These are phyloP conservation scores for Sarocladium brachiariae DNA, from an alignment of 2,329 filamentous ascomycete species.

Conservation along the genomic window DNA sequence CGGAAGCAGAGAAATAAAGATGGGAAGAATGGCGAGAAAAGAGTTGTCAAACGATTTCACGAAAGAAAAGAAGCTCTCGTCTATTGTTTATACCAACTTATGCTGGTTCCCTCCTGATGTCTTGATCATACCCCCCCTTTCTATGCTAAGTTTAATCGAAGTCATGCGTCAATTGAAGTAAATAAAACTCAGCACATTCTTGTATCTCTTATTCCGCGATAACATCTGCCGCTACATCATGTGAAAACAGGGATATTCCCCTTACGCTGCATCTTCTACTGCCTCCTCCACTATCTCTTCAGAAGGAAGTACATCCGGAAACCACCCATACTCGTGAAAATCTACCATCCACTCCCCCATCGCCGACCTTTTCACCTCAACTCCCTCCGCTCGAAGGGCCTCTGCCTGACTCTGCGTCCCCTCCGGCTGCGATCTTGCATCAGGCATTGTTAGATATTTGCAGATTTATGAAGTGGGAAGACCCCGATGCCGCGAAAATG, in stretches of 20 bases:
- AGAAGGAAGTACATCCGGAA: conserved; percentile 43
- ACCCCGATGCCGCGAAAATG: background rate
- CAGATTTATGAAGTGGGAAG: background rate
- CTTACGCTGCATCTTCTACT: background rate
- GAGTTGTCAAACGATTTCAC: background rate
- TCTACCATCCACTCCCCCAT: conserved; percentile 47
- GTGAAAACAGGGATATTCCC: no score
- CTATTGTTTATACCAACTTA: conserved; percentile 1
- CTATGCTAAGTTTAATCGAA: no score
- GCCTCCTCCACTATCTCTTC: conserved; percentile 23
- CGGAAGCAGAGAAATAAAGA: background rate
- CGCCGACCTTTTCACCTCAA: conserved; percentile 40
- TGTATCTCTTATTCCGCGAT: no score
- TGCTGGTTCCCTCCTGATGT: background rate
- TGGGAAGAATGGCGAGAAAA: background rate
- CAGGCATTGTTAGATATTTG: background rate
- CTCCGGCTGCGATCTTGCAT: conserved; percentile 39
- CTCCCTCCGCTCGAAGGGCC: conserved; percentile 44
- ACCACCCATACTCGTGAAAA: conserved; percentile 48
- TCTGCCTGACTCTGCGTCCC: conserved; percentile 44
- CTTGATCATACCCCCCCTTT: background rate
- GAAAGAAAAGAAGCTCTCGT: conserved; percentile 7
- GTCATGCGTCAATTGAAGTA: background rate
- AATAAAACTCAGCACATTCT: no score
- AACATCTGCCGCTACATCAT: no score